Percentiles rank a stretch among this genome's conserved stretches.
Conservation (phyloP, 768 basidiomycete genomes). For the Tricholoma saponaceum region DNA sequence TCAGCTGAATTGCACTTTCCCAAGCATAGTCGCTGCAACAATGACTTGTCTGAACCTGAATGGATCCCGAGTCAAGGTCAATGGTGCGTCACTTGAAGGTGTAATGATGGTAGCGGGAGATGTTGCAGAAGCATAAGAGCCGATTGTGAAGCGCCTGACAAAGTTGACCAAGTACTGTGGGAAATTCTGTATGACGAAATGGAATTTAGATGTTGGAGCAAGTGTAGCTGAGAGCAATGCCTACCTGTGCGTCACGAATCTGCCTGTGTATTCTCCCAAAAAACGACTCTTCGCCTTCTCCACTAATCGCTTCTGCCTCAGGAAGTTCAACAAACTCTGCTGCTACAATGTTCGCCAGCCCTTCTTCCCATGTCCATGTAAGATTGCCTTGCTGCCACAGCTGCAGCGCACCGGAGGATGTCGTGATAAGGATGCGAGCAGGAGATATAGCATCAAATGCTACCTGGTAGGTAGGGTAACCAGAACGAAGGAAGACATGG, state of each 20-base stretch:
- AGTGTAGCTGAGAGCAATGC: conserved; percentile 2
- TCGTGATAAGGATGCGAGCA: conserved; percentile 51
- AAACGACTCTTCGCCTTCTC: conserved; percentile 45
- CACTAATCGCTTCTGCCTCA: conserved; percentile 40
- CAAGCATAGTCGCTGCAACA: conserved; percentile 62
- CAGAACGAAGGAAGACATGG: background rate
- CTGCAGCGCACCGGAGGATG: conserved; percentile 75
- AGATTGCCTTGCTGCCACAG: conserved; percentile 49
- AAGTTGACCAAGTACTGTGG: conserved; percentile 69
- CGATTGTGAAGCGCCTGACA: conserved; percentile 64
- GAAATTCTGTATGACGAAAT: conserved; percentile 49
- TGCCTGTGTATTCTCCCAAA: conserved; percentile 51
- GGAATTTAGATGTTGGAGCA: conserved; percentile 23
- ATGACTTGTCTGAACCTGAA: conserved; percentile 89
- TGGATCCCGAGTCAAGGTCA: conserved; percentile 56
- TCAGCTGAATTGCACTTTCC: conserved; percentile 79
- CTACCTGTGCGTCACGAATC: conserved; percentile 54
- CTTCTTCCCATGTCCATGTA: conserved; percentile 80
- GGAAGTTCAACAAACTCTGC: conserved; percentile 79
- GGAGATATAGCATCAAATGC: conserved; percentile 22
- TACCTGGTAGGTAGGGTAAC: conserved; percentile 48
- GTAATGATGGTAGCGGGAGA: conserved; percentile 27
- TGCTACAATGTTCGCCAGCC: conserved; percentile 56
- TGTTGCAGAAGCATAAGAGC: conserved; percentile 53
- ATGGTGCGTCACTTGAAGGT: conserved; percentile 12